These are phyloP conservation scores for Trifolium subterraneum DNA, from an alignment of 306 rosid genomes.

Conservation along the genomic window DNA sequence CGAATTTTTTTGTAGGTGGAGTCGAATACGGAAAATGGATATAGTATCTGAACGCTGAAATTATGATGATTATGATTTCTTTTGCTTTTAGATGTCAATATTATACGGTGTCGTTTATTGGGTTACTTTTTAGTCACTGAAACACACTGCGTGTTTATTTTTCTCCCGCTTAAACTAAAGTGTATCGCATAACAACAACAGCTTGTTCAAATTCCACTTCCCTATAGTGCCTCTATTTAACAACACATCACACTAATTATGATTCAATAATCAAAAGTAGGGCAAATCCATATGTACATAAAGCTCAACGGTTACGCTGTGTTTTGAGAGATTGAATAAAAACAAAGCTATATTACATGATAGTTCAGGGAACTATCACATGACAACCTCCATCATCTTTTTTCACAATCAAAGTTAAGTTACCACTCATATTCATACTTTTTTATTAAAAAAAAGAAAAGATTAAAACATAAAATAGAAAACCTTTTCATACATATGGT, in stretches of 20 bases:
- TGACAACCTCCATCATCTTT: slow-evolving; percentile 15
- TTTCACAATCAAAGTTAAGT: not conserved
- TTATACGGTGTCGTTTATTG: slow-evolving; percentile 16
- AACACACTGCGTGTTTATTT: not conserved
- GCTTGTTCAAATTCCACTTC: not conserved
- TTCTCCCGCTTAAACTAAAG: slow-evolving; percentile 21
- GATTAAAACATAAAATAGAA: no score
- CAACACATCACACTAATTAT: not conserved
- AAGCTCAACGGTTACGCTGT: not conserved
- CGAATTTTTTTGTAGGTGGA: not conserved
- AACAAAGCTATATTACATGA: not conserved
- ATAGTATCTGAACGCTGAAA: not conserved
- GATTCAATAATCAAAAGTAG: slow-evolving; percentile 27
- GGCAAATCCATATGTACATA: not conserved
- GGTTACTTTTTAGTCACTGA: not conserved
- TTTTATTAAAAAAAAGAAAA: not conserved
- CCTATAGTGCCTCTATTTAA: not conserved
- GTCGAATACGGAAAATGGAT: not conserved
- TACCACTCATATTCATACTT: not conserved
- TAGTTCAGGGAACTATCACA: slow-evolving; percentile 1
- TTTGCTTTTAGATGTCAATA: not conserved
- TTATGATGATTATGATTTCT: not conserved
- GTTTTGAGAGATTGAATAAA: slow-evolving; percentile 21
- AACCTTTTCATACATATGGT: not conserved
- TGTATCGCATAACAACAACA: not conserved